Base-by-base conservation (phyloP, 148 eudicot genomes). In the Fagopyrum esculentum region DNA sequence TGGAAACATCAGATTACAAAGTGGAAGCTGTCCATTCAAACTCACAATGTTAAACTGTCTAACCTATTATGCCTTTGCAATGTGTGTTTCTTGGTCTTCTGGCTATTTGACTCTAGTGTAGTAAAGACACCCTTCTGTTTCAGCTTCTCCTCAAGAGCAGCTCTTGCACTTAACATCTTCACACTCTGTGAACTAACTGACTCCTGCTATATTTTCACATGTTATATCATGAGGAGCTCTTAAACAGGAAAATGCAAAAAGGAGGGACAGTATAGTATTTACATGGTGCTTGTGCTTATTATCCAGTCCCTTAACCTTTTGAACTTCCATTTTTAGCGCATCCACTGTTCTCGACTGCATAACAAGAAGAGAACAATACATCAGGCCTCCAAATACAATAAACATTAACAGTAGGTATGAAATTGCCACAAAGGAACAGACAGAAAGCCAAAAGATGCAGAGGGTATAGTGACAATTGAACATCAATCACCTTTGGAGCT, bases 81-180 rank as follows among this genome's bases (percentile, higher is more conserved):
- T 50, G 76, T 76, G 59, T 82, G 80, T 75, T 81, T 84, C 63
- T 82, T 83, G 75, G 71, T 75, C 48, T 40, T 71, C 22, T 79
- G 82, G 35, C 54, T 72, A 79, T 81, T 89, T 74, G 86, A 69
- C 45, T 84, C 79, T 46, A 76, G 81, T 47, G 87, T 85, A 81
- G 82, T 80, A 47, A 86, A 89, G 59, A 81, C 80, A 55, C 89
- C 92, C 84, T 83, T 89, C 77, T 84, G 92, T 84, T 82, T 95
- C 86, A 95, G 80, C 78, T 88, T 92, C 72, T 90, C 96, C 83
- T 90, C 97, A 6, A 95, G 89, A 70, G 83, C 86, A 61, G 92
- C 91, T 83, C 97, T 87, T 47, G 84, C 79, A 80, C 92, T 90
- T 78, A 95, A 82, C 99, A 92, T 95, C 83, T 87, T 89, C 77